Conservation (phyloP, 768 basidiomycete genomes). For the Boletus reticulatus region DNA sequence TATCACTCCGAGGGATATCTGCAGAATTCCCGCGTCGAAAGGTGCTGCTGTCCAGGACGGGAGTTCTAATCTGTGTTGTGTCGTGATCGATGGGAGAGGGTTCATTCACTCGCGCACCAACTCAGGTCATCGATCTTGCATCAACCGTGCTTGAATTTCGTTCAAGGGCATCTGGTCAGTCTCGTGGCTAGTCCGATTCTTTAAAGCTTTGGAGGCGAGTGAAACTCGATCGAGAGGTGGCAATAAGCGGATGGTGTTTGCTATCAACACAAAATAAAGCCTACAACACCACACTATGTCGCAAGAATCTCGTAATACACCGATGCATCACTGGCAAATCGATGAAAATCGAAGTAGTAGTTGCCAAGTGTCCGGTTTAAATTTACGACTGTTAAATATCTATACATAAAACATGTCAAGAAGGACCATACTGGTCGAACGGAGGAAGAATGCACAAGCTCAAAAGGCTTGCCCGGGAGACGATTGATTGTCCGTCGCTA, state of each 20-base stretch:
- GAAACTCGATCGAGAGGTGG: too few relatives aligned
- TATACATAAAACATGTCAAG: constrained; percentile 9
- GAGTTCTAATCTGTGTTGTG: too few relatives aligned
- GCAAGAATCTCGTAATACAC: constrained; percentile 2
- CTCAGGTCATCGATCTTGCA: too few relatives aligned
- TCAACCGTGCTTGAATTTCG: too few relatives aligned
- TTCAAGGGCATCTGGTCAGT: too few relatives aligned
- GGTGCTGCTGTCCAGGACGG: background rate
- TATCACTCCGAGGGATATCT: background rate
- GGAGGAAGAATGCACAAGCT: background rate
- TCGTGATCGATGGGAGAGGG: too few relatives aligned
- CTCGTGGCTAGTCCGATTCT: too few relatives aligned
- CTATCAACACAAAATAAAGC: background rate
- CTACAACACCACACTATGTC: constrained; percentile 2
- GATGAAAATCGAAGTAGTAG: constrained; percentile 1
- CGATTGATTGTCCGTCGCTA: constrained; percentile 3
- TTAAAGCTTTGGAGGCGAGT: too few relatives aligned
- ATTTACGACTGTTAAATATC: constrained; percentile 20
- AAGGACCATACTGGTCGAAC: background rate
- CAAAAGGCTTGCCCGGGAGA: constrained; percentile 18
- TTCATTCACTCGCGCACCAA: too few relatives aligned
- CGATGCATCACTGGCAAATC: constrained; percentile 6
- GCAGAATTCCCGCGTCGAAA: background rate
- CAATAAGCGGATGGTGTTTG: background rate
- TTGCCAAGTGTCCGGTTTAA: constrained; percentile 2